These are phyloP conservation scores for Paraphysoderma sedebokerense DNA, from an alignment of 371 early-diverging fungal species.

Conservation along the genomic window DNA sequence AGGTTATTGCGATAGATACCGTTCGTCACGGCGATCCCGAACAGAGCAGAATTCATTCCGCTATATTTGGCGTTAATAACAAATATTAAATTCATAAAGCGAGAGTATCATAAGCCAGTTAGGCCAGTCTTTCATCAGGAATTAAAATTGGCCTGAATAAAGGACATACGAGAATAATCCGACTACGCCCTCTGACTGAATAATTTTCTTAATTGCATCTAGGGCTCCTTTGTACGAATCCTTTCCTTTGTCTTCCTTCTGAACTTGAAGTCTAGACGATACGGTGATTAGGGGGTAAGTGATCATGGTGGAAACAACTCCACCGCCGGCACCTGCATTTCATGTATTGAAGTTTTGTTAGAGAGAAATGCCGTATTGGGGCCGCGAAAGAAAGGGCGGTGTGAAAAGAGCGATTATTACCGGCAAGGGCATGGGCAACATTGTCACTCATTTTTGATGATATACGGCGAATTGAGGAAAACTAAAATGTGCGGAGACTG, in stretches of 20 bases:
- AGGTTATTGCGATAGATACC: slow-evolving; percentile 20
- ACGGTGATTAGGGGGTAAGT: slow-evolving; percentile 90
- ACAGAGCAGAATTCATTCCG: slow-evolving; percentile 86
- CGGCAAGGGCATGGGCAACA: slow-evolving; percentile 79
- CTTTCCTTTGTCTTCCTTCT: slow-evolving; percentile 40
- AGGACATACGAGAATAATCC: slow-evolving; percentile 81
- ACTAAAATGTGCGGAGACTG: too few relatives aligned
- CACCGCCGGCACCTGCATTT: slow-evolving; percentile 76
- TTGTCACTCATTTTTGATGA: slow-evolving; percentile 65
- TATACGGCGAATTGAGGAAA: background rate
- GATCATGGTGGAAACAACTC: slow-evolving; percentile 79
- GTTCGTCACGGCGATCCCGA: slow-evolving; percentile 90
- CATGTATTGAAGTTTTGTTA: background rate
- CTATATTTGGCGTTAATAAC: slow-evolving; percentile 16
- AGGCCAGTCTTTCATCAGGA: background rate
- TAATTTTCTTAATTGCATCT: slow-evolving; percentile 69
- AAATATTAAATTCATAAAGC: slow-evolving; percentile 1
- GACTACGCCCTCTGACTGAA: slow-evolving; percentile 68
- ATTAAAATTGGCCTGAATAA: too few relatives aligned
- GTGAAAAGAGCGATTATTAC: slow-evolving; percentile 15
- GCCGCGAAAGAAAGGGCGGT: background rate
- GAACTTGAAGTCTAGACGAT: slow-evolving; percentile 75
- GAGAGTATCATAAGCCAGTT: background rate
- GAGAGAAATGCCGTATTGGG: background rate
- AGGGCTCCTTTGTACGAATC: slow-evolving; percentile 45